Evolutionary conservation across 176 grass and related monocot species (phyloP).

Genomic region (Aegilops umbellulata): DNA sequence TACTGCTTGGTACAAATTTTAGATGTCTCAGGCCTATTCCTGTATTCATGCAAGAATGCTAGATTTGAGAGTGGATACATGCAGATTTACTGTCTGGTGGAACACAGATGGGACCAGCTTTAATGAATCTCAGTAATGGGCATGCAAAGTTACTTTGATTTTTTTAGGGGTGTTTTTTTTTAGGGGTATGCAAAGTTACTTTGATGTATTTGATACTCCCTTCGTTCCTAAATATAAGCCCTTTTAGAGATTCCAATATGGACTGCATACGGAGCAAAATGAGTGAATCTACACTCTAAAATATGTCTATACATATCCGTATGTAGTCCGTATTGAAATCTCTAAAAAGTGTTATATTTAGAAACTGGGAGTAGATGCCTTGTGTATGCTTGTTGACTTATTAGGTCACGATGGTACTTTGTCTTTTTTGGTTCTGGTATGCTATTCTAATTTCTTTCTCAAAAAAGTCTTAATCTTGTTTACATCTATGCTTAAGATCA

Average conservation of each 20-base stretch:
- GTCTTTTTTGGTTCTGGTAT: slow-evolving; percentile 4
- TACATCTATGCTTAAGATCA: not conserved
- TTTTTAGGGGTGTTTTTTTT: no score
- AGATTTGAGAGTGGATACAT: not conserved
- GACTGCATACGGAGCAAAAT: no score
- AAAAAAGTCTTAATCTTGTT: not conserved
- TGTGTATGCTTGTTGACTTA: not conserved
- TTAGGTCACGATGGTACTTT: not conserved
- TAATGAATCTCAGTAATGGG: not conserved
- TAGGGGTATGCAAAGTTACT: not conserved
- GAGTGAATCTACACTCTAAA: no score
- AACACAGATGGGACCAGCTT: not conserved
- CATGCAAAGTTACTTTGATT: not conserved
- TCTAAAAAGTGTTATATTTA: no score
- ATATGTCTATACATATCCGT: no score
- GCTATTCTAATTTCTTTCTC: not conserved
- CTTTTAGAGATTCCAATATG: no score
- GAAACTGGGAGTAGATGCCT: no score
- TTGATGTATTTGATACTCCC: not conserved
- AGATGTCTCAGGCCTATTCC: not conserved
- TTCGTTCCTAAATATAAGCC: no score
- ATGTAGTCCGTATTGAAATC: no score
- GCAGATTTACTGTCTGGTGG: not conserved
- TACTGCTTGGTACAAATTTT: not conserved
- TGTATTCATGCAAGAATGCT: not conserved